Conservation (phyloP, 805 yeast species). For the Torulaspora indica region DNA sequence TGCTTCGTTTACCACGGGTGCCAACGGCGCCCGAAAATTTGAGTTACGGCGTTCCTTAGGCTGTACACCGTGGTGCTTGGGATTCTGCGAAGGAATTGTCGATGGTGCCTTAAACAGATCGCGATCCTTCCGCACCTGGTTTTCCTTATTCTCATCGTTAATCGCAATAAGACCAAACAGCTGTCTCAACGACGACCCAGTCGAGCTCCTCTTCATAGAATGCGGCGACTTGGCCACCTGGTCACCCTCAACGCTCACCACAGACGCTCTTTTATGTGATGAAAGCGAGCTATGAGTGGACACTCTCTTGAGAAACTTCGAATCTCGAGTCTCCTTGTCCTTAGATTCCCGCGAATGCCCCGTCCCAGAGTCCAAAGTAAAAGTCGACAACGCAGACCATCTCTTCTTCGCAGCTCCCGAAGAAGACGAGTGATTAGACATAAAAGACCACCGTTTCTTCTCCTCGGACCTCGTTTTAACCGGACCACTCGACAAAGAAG, state of each 20-base stretch:
- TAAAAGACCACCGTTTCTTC: conserved; percentile 32
- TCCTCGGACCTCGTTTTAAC: conserved; percentile 15
- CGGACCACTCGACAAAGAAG: not conserved
- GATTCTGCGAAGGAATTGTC: not conserved
- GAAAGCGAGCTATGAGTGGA: conserved; percentile 17
- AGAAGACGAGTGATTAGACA: conserved; percentile 29
- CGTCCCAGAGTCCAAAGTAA: conserved; percentile 18
- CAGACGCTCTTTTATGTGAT: conserved; percentile 19
- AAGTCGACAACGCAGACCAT: conserved; percentile 31
- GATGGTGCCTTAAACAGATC: conserved; percentile 12
- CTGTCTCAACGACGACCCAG: conserved; percentile 34
- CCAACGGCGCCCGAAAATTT: conserved; percentile 17
- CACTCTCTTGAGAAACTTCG: conserved; percentile 13
- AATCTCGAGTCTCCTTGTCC: conserved; percentile 13
- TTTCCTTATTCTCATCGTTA: conserved; percentile 26
- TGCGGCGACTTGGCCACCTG: conserved; percentile 10
- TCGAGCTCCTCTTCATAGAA: conserved; percentile 29
- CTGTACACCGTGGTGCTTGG: not conserved
- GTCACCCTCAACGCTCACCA: conserved; percentile 9
- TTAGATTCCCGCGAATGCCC: conserved; percentile 9
- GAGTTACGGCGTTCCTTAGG: conserved; percentile 13
- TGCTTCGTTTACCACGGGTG: conserved; percentile 13
- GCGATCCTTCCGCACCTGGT: conserved; percentile 8
- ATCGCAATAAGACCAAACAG: conserved; percentile 29
- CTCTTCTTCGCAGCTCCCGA: conserved; percentile 27